Evolutionary conservation across 306 rosid genomes (phyloP).

Genomic region (Carpinus fangiana): DNA sequence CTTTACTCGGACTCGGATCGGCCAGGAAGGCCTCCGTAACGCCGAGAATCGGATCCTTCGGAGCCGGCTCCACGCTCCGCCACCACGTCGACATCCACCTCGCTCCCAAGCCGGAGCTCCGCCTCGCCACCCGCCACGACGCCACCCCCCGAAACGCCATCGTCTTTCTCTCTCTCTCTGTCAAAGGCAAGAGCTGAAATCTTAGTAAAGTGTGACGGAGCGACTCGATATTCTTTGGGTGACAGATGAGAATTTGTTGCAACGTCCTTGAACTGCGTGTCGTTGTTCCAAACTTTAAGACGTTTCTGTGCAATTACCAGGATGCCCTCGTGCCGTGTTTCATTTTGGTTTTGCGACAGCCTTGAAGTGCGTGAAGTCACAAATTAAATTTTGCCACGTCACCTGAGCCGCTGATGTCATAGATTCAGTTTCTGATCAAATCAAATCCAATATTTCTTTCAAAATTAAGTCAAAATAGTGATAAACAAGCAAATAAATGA

Average conservation of each 20-base stretch:
- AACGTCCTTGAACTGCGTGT: conserved; percentile 30
- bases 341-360: neutral
- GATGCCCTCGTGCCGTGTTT: neutral
- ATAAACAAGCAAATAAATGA: too few relatives aligned
- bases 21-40: conserved; percentile 94
- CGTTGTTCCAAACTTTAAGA: neutral
- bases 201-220: neutral
- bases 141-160: conserved; percentile 59
- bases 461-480: too few relatives aligned
- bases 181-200: conserved; percentile 6
- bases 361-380: neutral
- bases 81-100: conserved; percentile 83
- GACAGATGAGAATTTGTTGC: neutral
- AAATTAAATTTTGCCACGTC: neutral
- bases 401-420: neutral
- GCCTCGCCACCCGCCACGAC: conserved; percentile 25
- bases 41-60: conserved; percentile 98
- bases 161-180: neutral
- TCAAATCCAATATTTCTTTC: too few relatives aligned
- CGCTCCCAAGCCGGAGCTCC: conserved; percentile 47
- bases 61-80: conserved; percentile 72
- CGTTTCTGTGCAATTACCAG: neutral
- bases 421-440: too few relatives aligned
- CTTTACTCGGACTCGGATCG: conserved; percentile 84
- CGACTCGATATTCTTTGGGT: neutral